A percentile compares a stretch with the other conserved stretches of the same genome.
Conservation (phyloP, 768 basidiomycete genomes). For the Tulasnella calospora region DNA sequence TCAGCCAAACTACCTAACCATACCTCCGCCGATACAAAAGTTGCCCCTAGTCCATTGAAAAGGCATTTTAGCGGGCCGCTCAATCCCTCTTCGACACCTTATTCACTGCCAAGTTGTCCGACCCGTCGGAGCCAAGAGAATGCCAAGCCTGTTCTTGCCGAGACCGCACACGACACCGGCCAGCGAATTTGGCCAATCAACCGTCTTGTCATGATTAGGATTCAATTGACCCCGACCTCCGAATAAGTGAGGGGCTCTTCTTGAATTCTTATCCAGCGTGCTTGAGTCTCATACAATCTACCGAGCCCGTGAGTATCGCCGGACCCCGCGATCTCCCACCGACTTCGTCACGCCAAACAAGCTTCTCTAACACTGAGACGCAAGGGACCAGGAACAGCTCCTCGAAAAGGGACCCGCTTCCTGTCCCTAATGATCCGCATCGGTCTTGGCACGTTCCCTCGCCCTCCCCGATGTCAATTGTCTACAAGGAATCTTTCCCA, state of each 20-base stretch:
- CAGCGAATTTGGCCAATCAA: background rate
- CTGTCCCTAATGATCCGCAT: constrained; percentile 1
- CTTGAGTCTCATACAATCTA: background rate
- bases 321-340: background rate
- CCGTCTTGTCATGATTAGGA: background rate
- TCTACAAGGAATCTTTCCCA: background rate
- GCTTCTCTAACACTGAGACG: background rate
- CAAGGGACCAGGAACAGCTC: background rate
- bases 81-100: background rate
- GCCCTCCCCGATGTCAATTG: background rate
- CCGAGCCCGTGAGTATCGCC: background rate
- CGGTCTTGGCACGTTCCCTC: background rate
- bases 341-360: background rate
- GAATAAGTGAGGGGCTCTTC: background rate
- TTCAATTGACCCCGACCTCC: background rate
- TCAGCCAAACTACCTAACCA: too few species aligned
- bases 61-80: background rate
- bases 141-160: background rate
- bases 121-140: background rate
- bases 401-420: background rate
- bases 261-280: background rate
- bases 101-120: background rate
- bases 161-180: background rate
- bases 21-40: background rate
- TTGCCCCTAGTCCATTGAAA: background rate